Base-by-base conservation (phyloP, 176 grass and related monocot genomes). In the Zea mays region DNA sequence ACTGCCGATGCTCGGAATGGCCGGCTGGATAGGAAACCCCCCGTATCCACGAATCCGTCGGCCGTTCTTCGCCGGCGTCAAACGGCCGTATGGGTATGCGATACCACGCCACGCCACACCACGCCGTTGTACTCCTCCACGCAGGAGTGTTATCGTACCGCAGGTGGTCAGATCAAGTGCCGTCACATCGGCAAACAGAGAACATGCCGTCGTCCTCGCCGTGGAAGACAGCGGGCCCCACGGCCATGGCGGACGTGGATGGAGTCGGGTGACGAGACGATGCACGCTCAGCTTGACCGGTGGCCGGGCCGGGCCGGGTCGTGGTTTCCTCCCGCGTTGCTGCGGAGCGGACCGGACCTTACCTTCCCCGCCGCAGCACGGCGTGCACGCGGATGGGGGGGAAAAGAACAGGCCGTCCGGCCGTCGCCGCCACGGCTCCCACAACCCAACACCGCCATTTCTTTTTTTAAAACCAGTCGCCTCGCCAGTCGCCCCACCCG, bases 321-420 rank as follows among this genome's bases (percentile, higher is more conserved):
- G 54, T 0, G 39, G 58, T 2, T 46, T 17, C 58, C 17, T 79
- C 55, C 83, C 83, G 74, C 76, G 75, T 66, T 66, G 76, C 49
- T 66, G 49, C 68, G 3, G 19, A 2, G 10, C 11, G 64, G 50
- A 51, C 49, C 19, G 19, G 44, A 16, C 9, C 17, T 5, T 3
- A 5, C 3, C 40, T 41, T 41, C 40, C 40, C 5, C 9, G 8
- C 45, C 0, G 45, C 45, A 3, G 45, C 52, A 42, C 47, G n/a
- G 7, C 67, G 73, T 41, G 13, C 67, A 46, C 75, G 67, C 57
- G 67, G 82, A 27, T 27, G 27, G 27, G 27, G 27, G 16, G 20
- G 38, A 63, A 55, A 35, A 19, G 8, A 54, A 15, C 51, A 55
- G 50, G 50, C 50, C 48, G 48, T 0, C 47, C 14, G 49, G 49